phyloP scores from a whole-genome alignment of 257 asterid genomes.

The Paraleonurus japonicus region DNA sequence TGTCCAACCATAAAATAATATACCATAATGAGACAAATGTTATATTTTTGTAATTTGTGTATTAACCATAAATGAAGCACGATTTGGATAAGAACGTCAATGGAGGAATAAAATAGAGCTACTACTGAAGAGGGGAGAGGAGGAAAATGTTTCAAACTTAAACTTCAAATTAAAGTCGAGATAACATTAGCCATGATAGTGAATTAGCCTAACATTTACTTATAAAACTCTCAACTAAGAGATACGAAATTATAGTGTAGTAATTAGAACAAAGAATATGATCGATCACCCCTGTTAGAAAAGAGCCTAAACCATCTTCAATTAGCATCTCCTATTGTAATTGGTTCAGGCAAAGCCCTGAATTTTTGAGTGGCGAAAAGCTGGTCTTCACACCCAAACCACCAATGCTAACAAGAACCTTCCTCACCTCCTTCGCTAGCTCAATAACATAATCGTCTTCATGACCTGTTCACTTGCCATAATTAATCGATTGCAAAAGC shows the following conservation, averaged over 20 bases:
- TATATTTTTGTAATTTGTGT: too few species aligned
- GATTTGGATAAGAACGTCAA: too few species aligned
- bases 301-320: background rate
- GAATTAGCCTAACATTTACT: constrained; percentile 5
- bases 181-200: too few species aligned
- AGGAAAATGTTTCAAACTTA: too few species aligned
- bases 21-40: too few species aligned
- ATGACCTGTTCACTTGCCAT: constrained; percentile 45
- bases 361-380: constrained; percentile 43
- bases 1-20: too few species aligned
- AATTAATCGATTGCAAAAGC: background rate
- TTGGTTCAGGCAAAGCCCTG: constrained; percentile 48
- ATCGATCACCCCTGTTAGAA: constrained; percentile 26
- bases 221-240: constrained; percentile 13
- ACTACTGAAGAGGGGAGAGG: too few species aligned
- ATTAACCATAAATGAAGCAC: too few species aligned
- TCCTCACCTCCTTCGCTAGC: constrained; percentile 85
- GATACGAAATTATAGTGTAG: background rate
- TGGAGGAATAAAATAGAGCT: too few species aligned
- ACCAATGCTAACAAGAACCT: constrained; percentile 43
- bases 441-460: constrained; percentile 75
- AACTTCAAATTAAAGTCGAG: too few species aligned
- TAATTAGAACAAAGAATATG: constrained; percentile 8
- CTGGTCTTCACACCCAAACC: constrained; percentile 44
- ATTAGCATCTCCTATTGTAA: constrained; percentile 33